Conservation (phyloP, 208 protist genomes). For the Leishmania turanica region DNA sequence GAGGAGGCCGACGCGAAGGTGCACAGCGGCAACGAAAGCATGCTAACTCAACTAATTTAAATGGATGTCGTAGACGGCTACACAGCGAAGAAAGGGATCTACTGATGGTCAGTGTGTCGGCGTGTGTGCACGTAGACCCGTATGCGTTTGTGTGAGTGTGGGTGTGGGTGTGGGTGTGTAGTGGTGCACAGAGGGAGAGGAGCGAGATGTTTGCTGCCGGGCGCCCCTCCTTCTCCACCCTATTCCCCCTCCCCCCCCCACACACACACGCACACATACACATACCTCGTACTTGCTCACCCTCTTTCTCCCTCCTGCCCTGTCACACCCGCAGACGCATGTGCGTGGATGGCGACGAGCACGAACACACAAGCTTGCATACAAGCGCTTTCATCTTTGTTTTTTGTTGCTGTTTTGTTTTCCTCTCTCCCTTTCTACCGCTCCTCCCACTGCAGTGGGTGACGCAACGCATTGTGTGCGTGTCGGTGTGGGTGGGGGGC, state of each 20-base stretch:
- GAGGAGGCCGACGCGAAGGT: not conserved
- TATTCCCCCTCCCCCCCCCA: not conserved
- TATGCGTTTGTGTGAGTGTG: not conserved
- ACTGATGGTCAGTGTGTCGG: not conserved
- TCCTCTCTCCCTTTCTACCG: not conserved
- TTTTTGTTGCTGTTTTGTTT: too few relatives aligned
- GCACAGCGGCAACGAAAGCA: not conserved
- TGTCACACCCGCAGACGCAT: not conserved
- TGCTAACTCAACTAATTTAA: not conserved
- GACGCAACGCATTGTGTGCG: not conserved
- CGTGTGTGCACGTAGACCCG: not conserved
- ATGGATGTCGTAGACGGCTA: not conserved
- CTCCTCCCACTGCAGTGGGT: not conserved
- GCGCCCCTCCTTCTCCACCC: not conserved
- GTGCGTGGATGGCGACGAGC: not conserved
- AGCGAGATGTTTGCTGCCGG: not conserved
- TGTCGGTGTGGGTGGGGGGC: not conserved
- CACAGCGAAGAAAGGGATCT: not conserved
- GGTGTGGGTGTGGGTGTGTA: not conserved
- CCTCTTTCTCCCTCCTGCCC: not conserved
- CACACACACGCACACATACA: not conserved
- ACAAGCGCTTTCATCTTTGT: not conserved
- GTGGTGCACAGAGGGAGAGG: not conserved
- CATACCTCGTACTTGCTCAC: not conserved
- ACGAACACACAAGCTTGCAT: not conserved